A percentile compares a stretch with the other conserved stretches of the same genome.
Evolutionary conservation across 768 basidiomycete species (phyloP).

Genomic region (Auricularia cornea): DNA sequence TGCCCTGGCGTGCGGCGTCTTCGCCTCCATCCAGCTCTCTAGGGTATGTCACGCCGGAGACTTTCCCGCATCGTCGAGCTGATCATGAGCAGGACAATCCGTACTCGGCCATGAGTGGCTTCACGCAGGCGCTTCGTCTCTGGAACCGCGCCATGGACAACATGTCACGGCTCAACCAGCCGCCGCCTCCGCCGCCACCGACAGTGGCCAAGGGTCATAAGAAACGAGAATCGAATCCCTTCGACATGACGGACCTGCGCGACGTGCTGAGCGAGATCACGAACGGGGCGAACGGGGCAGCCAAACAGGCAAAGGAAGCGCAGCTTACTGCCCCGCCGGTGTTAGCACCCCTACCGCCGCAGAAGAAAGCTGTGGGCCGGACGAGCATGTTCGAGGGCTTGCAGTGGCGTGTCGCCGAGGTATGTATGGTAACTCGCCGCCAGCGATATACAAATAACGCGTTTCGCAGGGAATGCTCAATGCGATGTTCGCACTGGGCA

Average conservation of each 20-base stretch:
- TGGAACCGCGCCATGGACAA: slow-evolving; percentile 76
- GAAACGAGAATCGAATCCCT: slow-evolving; percentile 46
- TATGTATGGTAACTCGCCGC: slow-evolving; percentile 1
- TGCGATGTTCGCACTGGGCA: slow-evolving; percentile 55
- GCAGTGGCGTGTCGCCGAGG: slow-evolving; percentile 69
- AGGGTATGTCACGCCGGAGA: slow-evolving; percentile 37
- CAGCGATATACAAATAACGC: not conserved
- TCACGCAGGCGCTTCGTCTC: slow-evolving; percentile 64
- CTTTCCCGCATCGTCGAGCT: not conserved
- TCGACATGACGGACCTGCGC: slow-evolving; percentile 36
- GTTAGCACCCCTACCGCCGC: slow-evolving; percentile 10
- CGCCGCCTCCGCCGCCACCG: slow-evolving; percentile 17
- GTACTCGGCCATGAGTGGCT: slow-evolving; percentile 43
- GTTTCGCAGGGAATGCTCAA: slow-evolving; percentile 42
- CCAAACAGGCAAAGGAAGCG: not conserved
- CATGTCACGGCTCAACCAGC: slow-evolving; percentile 48
- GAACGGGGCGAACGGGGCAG: not conserved
- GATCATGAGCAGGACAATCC: slow-evolving; percentile 48
- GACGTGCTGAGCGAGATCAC: slow-evolving; percentile 12
- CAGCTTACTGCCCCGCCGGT: slow-evolving; percentile 6
- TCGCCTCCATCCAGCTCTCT: slow-evolving; percentile 58
- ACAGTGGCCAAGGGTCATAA: slow-evolving; percentile 8
- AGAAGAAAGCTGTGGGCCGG: slow-evolving; percentile 21
- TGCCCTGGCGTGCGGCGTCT: slow-evolving; percentile 63
- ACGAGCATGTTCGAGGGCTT: slow-evolving; percentile 41